phyloP scores from a whole-genome alignment of 2,329 filamentous ascomycete genomes.

The Arachnomyces sp. region DNA sequence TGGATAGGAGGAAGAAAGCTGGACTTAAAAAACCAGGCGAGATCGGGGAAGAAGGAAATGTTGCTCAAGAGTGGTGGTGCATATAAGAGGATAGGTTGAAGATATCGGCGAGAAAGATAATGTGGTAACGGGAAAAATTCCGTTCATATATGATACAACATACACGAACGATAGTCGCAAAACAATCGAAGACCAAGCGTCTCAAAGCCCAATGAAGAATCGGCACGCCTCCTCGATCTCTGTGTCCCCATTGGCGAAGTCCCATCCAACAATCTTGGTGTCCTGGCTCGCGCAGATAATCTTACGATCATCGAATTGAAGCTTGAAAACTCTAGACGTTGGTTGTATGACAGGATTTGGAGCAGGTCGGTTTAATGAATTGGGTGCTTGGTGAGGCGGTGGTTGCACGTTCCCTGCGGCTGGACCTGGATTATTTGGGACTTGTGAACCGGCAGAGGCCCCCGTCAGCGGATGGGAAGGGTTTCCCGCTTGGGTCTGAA shows the following conservation, averaged over 20 bases:
- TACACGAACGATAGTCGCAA: not conserved
- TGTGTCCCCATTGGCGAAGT: slow-evolving; percentile 82
- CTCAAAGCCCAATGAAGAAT: slow-evolving; percentile 58
- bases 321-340: slow-evolving; percentile 74
- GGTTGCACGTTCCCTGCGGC: slow-evolving; percentile 4
- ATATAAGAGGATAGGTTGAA: too few species aligned
- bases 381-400: slow-evolving; percentile 27
- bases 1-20: too few species aligned
- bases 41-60: too few species aligned
- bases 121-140: too few species aligned
- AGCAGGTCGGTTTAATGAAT: slow-evolving; percentile 18
- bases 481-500: slow-evolving; percentile 2
- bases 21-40: too few species aligned
- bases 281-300: slow-evolving; percentile 95
- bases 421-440: slow-evolving; percentile 4
- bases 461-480: slow-evolving; percentile 10
- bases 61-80: too few species aligned
- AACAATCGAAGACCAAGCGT: not conserved
- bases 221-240: slow-evolving; percentile 69
- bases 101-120: too few species aligned
- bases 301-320: slow-evolving; percentile 88
- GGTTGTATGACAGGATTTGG: slow-evolving; percentile 25
- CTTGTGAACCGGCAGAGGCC: slow-evolving; percentile 25
- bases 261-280: slow-evolving; percentile 89
- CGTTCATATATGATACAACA: too few species aligned